Evolutionary conservation across 495 filamentous ascomycete genomes (phyloP).

Genomic region (Melanomma pulvis-pyrius): DNA sequence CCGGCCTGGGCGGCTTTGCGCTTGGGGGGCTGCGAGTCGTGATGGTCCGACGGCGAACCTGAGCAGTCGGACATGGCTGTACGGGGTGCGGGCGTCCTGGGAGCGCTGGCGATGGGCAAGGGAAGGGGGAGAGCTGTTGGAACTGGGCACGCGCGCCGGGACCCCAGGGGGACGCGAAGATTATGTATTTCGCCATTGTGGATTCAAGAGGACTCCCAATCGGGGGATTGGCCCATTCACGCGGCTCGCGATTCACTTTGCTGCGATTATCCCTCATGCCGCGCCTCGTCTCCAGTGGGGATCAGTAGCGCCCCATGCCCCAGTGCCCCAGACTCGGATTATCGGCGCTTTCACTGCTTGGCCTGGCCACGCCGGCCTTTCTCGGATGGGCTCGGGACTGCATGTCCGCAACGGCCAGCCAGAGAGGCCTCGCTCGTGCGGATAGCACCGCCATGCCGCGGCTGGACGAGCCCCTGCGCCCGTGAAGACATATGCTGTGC

Average conservation of each 20-base stretch:
- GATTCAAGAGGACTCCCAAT: constrained; percentile 18
- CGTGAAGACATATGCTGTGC: not conserved
- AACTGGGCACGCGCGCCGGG: constrained; percentile 12
- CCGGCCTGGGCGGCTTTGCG: constrained; percentile 47
- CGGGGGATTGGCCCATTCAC: constrained; percentile 17
- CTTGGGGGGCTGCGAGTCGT: constrained; percentile 40
- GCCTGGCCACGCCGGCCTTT: constrained; percentile 2
- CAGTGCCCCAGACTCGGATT: constrained; percentile 23
- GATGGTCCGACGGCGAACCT: constrained; percentile 36
- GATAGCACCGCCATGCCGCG: constrained; percentile 18
- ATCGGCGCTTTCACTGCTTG: constrained; percentile 16
- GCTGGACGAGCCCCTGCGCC: constrained; percentile 1
- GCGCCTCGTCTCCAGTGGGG: constrained; percentile 30
- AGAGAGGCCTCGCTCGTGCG: constrained; percentile 13
- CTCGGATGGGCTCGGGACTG: constrained; percentile 33
- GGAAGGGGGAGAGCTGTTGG: constrained; percentile 7
- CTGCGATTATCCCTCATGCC: constrained; percentile 37
- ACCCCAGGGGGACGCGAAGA: constrained; percentile 6
- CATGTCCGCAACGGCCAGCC: constrained; percentile 17
- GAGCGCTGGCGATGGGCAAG: not conserved
- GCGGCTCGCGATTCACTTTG: constrained; percentile 24
- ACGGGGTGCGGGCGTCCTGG: constrained; percentile 1
- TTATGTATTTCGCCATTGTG: constrained; percentile 40
- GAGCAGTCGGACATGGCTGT: constrained; percentile 36
- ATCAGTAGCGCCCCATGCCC: constrained; percentile 27